A percentile compares a stretch with the other conserved stretches of the same genome.
These are phyloP conservation scores for Phylloporus arenicola DNA, from an alignment of 768 basidiomycete species.

Conservation along the genomic window DNA sequence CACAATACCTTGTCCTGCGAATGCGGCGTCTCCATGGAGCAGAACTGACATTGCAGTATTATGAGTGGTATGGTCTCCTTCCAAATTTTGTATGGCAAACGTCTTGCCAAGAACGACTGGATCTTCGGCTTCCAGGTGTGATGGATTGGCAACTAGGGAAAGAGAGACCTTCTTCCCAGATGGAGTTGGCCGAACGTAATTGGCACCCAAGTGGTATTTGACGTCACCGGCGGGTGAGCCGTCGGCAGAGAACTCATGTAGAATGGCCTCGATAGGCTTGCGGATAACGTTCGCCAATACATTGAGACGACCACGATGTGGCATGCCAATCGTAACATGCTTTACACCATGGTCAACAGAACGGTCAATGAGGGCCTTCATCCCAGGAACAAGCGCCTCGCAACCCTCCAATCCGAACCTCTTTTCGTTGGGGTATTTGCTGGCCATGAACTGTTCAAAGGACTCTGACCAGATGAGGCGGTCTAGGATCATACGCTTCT, in stretches of 20 bases:
- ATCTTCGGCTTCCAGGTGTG: conserved; percentile 95
- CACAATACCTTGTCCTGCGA: conserved; percentile 96
- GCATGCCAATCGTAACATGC: conserved; percentile 97
- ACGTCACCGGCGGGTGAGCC: conserved; percentile 92
- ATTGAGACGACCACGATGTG: conserved; percentile 97
- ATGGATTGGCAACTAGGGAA: conserved; percentile 97
- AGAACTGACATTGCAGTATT: conserved; percentile 91
- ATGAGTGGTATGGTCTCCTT: conserved; percentile 76
- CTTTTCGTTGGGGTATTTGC: conserved; percentile 99
- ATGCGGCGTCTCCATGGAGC: conserved; percentile 96
- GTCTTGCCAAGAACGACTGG: conserved; percentile 99
- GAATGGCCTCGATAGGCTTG: conserved; percentile 95
- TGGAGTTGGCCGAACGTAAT: conserved; percentile 96
- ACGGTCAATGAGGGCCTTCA: conserved; percentile 99
- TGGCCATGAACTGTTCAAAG: conserved; percentile 97
- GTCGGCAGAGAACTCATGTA: conserved; percentile 88
- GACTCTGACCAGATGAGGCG: conserved; percentile 99
- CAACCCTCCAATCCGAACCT: conserved; percentile 98
- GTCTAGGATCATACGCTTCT: conserved; percentile 98
- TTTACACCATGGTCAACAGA: conserved; percentile 96
- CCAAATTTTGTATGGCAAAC: conserved; percentile 93
- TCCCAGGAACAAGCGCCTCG: conserved; percentile 95
- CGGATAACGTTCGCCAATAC: conserved; percentile 98
- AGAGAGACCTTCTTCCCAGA: conserved; percentile 97
- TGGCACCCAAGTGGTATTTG: conserved; percentile 98